Percentiles rank a stretch among this genome's conserved stretches.
Evolutionary conservation across 2,329 filamentous ascomycete species (phyloP).

Genomic region (Orbilia ellipsospora): DNA sequence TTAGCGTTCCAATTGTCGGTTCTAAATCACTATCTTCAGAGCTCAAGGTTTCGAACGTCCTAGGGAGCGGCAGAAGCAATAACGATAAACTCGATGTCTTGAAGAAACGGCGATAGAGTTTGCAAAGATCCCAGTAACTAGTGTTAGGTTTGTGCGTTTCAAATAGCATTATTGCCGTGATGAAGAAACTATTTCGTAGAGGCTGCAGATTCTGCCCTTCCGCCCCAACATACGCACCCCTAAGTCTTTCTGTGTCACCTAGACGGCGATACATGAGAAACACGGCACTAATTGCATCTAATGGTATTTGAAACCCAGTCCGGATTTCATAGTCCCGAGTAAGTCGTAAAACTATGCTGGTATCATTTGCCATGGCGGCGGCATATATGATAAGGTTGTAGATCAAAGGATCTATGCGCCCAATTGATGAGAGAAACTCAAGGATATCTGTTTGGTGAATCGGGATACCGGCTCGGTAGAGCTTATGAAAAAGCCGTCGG

Average conservation of each 20-base stretch:
- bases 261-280: constrained; percentile 47
- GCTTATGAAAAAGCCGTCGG: constrained; percentile 37
- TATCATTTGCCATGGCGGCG: constrained; percentile 28
- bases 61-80: constrained; percentile 25
- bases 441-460: constrained; percentile 45
- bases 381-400: constrained; percentile 44
- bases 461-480: constrained; percentile 44
- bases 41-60: not conserved
- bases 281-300: constrained; percentile 35
- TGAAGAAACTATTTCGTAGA: constrained; percentile 35
- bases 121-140: constrained; percentile 40
- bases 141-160: constrained; percentile 23
- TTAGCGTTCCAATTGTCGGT: constrained; percentile 28
- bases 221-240: constrained; percentile 19
- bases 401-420: constrained; percentile 40
- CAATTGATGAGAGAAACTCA: constrained; percentile 31
- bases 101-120: constrained; percentile 41
- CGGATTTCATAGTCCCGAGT: constrained; percentile 18
- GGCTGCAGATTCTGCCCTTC: constrained; percentile 23
- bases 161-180: constrained; percentile 42
- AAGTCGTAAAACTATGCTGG: constrained; percentile 9
- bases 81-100: constrained; percentile 7
- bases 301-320: constrained; percentile 23
- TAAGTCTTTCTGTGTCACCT: constrained; percentile 20
- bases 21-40: constrained; percentile 7